Evolutionary conservation across 805 yeast species (phyloP), one percentile per base, ranked within the genome.

Genomic region (Danielozyma ontarioensis): DNA sequence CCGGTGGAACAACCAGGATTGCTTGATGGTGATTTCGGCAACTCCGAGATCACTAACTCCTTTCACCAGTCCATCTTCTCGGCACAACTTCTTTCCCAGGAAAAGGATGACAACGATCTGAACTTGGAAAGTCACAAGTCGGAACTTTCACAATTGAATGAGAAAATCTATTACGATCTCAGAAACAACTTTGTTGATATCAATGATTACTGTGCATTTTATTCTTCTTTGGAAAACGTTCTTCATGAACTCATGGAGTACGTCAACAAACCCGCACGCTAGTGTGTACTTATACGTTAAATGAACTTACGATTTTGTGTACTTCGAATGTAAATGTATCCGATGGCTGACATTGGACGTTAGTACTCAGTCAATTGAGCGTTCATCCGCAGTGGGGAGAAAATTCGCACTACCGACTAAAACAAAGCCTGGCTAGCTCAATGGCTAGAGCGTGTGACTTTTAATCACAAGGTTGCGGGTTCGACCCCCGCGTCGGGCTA

Each of bases 201-300:
- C 27, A 64, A 64, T 39, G 71, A 66, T 36, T 66, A 65, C 34
- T 66, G 72, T 55, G 59, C 68, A 3, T 64, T 66, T 39, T 66
- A 63, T 39, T 46, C 61, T 14, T 59, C 67, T 14, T 58, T 64
- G 42, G 72, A 66, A 36, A 59, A 62, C 32, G 53, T 64, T 12
- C 43, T 66, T 17, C 62, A 53, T 39, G 68, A 62, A 34, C 47
- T 66, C 24, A 61, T 65, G 59, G 59, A 57, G 27, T 65, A 56
- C 36, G 52, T 64, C n/a, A 51, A 56, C 28, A 25, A 28, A 13
- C 13, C 12, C 5, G 13, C 13, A 5, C 25, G 25, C 25, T 8
- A 24, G 5, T n/a, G 25, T 5, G n/a, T 24, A 24, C 13, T n/a
- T n/a, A n/a, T n/a, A n/a, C n/a, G n/a, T n/a, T n/a, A n/a, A n/a